Evolutionary conservation across 2,329 filamentous ascomycete species (phyloP), one percentile per base, ranked within the genome.

Genomic region (Aspergillus fumigatus): DNA sequence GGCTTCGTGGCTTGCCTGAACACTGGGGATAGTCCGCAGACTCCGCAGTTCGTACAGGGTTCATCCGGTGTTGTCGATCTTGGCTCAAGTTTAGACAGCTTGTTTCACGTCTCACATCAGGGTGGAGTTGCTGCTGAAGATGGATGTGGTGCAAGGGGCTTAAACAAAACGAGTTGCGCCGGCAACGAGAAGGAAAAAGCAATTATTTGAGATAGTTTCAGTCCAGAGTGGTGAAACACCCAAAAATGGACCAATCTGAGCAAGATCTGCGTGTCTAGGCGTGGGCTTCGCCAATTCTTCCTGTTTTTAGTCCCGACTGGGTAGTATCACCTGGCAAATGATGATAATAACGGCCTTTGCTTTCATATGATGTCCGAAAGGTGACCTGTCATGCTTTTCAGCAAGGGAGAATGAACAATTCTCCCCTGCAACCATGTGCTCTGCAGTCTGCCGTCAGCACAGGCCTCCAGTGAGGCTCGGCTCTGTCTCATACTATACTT

Each of bases 161-260:
- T 14, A 2, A 23, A 9, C 38, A 23, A 48, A 47, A 43, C 10
- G 6, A 40, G 58, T 62, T 58, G 57, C 53, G 43, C 29, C 50
- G 53, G 58, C 41, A 60, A 58, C 59, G 19, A 25, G 10, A 23
- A 41, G n/a, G 11, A 21, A 35, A 48, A 48, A 53, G 51, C 40
- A 53, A 47, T 48, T 25, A 51, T 40, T 10, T 32, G 17, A 25
- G 35, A 21, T 38, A 25, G 19, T 51, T 35, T 17, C 27, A 19
- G 14, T 14, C 14, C 32, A 14, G 17, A 38, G 14, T 7, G 14
- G 17, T 47, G 43, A 47, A 47, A 47, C 43, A 25, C 23, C 8
- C 5, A 14, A 47, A 25, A 19, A 26, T 47, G 19, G 21, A 23
- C 43, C 5, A 25, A 26, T 11, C 4, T 47, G 11, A 25, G 21